phyloP scores from a whole-genome alignment of 2,329 filamentous ascomycete species.

The Hirsutella minnesotensis region DNA sequence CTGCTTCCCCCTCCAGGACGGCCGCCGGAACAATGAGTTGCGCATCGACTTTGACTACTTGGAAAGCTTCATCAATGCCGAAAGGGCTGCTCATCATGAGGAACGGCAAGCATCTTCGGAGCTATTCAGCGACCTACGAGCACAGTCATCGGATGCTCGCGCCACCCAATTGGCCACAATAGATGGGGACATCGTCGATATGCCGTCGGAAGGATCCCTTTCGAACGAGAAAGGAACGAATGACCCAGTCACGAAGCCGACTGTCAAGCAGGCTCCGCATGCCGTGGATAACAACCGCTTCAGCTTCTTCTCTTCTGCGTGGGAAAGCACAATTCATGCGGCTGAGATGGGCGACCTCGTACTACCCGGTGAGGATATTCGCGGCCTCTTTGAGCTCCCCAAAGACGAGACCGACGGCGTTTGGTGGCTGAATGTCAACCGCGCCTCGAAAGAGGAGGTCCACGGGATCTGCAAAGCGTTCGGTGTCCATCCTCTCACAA shows the following conservation, averaged over 20 bases:
- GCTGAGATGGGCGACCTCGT: constrained; percentile 79
- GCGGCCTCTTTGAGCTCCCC: constrained; percentile 66
- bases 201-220: constrained; percentile 33
- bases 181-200: constrained; percentile 46
- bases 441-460: constrained; percentile 80
- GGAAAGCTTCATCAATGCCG: constrained; percentile 72
- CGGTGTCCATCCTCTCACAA: constrained; percentile 86
- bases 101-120: constrained; percentile 33
- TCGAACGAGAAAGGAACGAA: constrained; percentile 34
- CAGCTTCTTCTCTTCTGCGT: constrained; percentile 93
- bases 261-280: constrained; percentile 24
- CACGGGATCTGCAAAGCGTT: constrained; percentile 86
- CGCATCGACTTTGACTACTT: constrained; percentile 88
- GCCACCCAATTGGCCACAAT: constrained; percentile 31
- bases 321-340: constrained; percentile 87
- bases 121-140: constrained; percentile 21
- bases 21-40: constrained; percentile 56
- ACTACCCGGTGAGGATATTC: constrained; percentile 79
- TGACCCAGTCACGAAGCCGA: constrained; percentile 16
- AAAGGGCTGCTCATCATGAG: constrained; percentile 35
- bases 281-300: constrained; percentile 64
- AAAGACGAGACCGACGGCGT: constrained; percentile 61
- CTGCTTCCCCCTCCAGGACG: constrained; percentile 71
- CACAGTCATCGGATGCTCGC: constrained; percentile 13
- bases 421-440: constrained; percentile 97